phyloP scores from a whole-genome alignment of 306 rosid species.

The Cicer yamashitae region DNA sequence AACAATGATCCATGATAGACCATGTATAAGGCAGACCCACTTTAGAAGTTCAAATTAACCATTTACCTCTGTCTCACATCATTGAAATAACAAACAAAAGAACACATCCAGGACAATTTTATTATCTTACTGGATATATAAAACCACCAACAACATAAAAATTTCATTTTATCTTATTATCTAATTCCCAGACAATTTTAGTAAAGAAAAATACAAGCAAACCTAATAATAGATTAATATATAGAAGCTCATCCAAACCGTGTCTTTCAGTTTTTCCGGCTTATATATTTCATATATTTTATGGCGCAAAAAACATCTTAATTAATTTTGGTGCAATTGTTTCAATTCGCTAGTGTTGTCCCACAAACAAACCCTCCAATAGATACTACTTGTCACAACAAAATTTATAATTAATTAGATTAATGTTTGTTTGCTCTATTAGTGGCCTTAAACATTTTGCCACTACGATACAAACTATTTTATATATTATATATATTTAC shows the following conservation, averaged over 20 bases:
- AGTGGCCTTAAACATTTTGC: not conserved
- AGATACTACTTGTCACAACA: not conserved
- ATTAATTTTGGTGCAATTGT: too few relatives aligned
- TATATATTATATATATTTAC: not conserved
- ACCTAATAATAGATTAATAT: not conserved
- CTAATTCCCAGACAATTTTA: not conserved
- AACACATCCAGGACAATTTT: too few relatives aligned
- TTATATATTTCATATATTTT: too few relatives aligned
- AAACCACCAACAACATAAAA: not conserved
- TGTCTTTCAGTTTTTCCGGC: too few relatives aligned
- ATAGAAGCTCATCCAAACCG: not conserved
- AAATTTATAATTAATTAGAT: not conserved
- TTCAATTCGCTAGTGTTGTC: not conserved
- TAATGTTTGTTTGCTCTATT: not conserved
- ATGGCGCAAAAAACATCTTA: too few relatives aligned
- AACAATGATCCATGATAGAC: too few relatives aligned
- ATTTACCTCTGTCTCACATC: too few relatives aligned
- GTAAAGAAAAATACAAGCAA: not conserved
- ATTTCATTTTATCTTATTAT: not conserved
- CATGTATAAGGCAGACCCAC: rapidly evolving
- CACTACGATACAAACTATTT: not conserved
- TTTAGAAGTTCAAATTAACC: too few relatives aligned
- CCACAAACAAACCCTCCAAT: not conserved
- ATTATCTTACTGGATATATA: too few relatives aligned
- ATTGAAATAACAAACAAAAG: too few relatives aligned